A percentile compares a stretch with the other conserved stretches of the same genome.
Evolutionary conservation across 306 rosid species (phyloP).

Genomic region (Myrica gale): DNA sequence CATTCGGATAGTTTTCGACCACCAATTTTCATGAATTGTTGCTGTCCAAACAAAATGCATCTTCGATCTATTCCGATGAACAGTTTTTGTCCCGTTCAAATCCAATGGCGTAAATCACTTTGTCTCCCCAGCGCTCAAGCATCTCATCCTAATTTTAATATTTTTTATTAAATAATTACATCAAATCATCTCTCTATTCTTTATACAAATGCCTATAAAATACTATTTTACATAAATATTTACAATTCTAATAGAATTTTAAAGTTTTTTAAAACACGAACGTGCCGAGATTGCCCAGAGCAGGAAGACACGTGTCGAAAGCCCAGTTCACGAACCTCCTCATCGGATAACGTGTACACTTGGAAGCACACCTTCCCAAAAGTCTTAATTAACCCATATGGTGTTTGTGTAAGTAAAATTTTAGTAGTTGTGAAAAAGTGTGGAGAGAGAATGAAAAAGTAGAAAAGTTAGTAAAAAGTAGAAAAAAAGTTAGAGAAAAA

Average conservation of each 20-base stretch:
- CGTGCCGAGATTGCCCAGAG: background rate
- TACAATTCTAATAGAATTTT: too few species aligned
- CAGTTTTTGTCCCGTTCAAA: background rate
- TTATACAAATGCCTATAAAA: too few species aligned
- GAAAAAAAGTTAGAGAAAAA: too few species aligned
- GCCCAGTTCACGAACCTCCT: slow-evolving; percentile 28
- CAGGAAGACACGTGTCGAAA: slow-evolving; percentile 38
- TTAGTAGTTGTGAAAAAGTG: too few species aligned
- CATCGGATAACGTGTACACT: slow-evolving; percentile 37
- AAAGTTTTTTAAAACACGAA: too few species aligned
- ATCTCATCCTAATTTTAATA: too few species aligned
- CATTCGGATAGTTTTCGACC: slow-evolving; percentile 1
- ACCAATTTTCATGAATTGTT: background rate
- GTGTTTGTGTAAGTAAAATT: too few species aligned
- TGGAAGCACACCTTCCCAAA: slow-evolving; percentile 1
- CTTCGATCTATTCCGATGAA: background rate
- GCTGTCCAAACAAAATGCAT: slow-evolving; percentile 22
- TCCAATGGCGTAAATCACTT: slow-evolving; percentile 4
- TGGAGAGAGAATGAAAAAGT: too few species aligned
- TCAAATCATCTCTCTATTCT: too few species aligned
- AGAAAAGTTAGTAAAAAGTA: too few species aligned
- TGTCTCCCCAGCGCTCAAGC: background rate
- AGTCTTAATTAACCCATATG: slow-evolving; percentile 31
- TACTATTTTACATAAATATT: too few species aligned
- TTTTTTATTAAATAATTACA: too few species aligned